Percentiles rank a stretch among this genome's conserved stretches.
Conservation (phyloP, 371 early-diverging fungal species). For the Cokeromyces recurvatus region DNA sequence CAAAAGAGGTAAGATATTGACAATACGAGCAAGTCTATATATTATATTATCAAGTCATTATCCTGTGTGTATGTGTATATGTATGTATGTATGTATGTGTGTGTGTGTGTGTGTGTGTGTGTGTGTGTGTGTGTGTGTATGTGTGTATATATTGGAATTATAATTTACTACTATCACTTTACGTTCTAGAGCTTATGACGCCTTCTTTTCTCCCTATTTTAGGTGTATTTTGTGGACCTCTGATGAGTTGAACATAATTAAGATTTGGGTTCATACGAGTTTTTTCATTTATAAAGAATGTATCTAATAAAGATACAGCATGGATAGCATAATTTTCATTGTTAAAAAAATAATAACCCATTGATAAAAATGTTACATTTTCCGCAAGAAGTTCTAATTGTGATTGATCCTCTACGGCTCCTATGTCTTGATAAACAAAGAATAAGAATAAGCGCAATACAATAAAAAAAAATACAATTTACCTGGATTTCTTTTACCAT, state of each 20-base stretch:
- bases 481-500: conserved; percentile 44
- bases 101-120: too few relatives aligned
- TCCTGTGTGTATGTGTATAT: too few relatives aligned
- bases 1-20: conserved; percentile 27
- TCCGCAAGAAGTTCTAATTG: conserved; percentile 37
- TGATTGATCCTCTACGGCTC: conserved; percentile 24
- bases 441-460: too few relatives aligned
- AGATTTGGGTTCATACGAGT: conserved; percentile 42
- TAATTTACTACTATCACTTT: conserved; percentile 2
- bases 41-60: too few relatives aligned
- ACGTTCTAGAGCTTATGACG: conserved; percentile 34
- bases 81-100: too few relatives aligned
- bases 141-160: too few relatives aligned
- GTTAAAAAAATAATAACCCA: conserved; percentile 28
- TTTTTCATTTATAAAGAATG: conserved; percentile 27
- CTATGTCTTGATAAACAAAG: conserved; percentile 17
- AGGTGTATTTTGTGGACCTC: conserved; percentile 27
- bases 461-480: not conserved
- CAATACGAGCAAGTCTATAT: conserved; percentile 27
- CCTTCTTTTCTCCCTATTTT: conserved; percentile 32
- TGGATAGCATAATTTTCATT: conserved; percentile 26
- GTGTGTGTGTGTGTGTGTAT: too few relatives aligned
- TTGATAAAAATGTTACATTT: conserved; percentile 21
- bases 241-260: conserved; percentile 35
- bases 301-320: conserved; percentile 23